Conservation (phyloP, 805 yeast species). For the Wickerhamiella australiensis region DNA sequence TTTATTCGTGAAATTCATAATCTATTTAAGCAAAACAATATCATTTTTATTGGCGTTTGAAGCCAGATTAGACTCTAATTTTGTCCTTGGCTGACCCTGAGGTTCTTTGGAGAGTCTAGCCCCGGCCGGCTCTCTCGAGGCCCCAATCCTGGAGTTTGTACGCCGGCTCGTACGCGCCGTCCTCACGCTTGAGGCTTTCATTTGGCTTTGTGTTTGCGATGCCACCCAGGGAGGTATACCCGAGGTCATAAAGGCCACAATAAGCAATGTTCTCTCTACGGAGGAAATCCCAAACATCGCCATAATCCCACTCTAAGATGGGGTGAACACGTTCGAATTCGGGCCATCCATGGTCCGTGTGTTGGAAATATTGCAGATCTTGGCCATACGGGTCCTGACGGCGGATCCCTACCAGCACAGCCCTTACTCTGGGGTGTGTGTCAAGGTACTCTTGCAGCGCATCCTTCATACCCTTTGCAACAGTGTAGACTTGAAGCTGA, state of each 20-base stretch:
- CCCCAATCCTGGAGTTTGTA: conserved; percentile 37
- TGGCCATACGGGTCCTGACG: conserved; percentile 77
- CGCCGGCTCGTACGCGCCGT: conserved; percentile 42
- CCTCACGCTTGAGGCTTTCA: conserved; percentile 38
- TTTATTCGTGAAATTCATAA: background rate
- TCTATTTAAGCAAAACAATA: background rate
- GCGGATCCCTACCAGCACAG: conserved; percentile 80
- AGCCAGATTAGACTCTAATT: background rate
- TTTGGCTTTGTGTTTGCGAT: conserved; percentile 56
- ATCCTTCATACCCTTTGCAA: conserved; percentile 38
- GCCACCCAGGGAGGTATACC: conserved; percentile 88
- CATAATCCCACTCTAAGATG: conserved; percentile 73
- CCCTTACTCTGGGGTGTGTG: conserved; percentile 42
- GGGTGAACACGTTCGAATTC: conserved; percentile 75
- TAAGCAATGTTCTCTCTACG: conserved; percentile 47
- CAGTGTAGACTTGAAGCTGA: conserved; percentile 37
- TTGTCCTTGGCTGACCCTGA: background rate
- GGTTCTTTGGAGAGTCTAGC: background rate
- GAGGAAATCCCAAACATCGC: conserved; percentile 72
- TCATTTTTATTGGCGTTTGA: too few species aligned
- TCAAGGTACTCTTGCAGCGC: conserved; percentile 59
- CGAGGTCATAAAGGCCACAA: conserved; percentile 65
- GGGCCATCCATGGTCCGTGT: conserved; percentile 90
- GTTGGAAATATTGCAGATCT: conserved; percentile 45
- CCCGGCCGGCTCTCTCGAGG: conserved; percentile 32